Percentiles rank a stretch among this genome's conserved stretches.
Conservation (phyloP, 306 rosid genomes). For the Prunus mongolica region DNA sequence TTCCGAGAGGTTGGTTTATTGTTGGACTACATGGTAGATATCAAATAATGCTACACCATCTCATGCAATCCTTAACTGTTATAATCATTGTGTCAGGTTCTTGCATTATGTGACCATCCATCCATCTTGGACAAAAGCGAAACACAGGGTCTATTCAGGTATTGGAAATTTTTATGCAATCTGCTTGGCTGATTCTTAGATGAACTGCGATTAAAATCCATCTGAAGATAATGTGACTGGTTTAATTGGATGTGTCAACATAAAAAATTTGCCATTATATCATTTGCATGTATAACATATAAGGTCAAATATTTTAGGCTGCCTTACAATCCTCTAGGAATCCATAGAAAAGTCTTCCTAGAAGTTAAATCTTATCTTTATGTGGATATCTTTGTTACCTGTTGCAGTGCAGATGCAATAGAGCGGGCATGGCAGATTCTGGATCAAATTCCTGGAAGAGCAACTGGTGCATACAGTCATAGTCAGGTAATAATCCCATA, state of each 20-base stretch:
- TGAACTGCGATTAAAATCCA: background rate
- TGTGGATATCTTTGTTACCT: conserved; percentile 10
- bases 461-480: conserved; percentile 94
- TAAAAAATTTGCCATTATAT: background rate
- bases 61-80: conserved; percentile 19
- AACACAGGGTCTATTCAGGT: conserved; percentile 97
- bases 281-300: background rate
- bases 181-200: conserved; percentile 3
- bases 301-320: background rate
- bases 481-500: conserved; percentile 58
- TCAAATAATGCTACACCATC: conserved; percentile 1
- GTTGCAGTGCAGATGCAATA: conserved; percentile 68
- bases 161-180: conserved; percentile 22
- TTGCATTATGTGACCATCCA: conserved; percentile 86
- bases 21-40: conserved; percentile 10
- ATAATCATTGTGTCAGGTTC: conserved; percentile 42
- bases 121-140: conserved; percentile 77
- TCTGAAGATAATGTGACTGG: background rate
- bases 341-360: background rate
- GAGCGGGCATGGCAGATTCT: conserved; percentile 76
- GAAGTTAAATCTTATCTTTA: background rate
- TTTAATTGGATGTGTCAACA: background rate
- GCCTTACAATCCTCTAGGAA: background rate
- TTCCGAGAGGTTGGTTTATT: conserved; percentile 83
- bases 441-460: conserved; percentile 89